Evolutionary conservation across 148 eudicot species (phyloP).

Genomic region (Agrostemma githago): DNA sequence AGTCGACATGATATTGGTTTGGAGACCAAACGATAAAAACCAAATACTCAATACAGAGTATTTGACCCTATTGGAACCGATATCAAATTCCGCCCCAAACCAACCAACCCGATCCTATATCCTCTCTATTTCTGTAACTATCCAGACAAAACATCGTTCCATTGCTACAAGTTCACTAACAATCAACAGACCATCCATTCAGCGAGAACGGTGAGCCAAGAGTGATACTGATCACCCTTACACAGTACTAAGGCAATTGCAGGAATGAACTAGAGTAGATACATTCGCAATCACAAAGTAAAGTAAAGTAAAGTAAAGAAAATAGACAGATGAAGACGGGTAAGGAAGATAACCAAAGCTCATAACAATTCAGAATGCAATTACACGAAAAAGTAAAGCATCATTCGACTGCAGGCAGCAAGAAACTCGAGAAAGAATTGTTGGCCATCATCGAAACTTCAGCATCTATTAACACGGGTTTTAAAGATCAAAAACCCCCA

Average conservation of each 20-base stretch:
- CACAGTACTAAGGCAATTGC: background rate
- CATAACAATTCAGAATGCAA: too few relatives aligned
- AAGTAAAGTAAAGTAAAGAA: too few relatives aligned
- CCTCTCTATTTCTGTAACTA: background rate
- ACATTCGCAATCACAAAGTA: background rate
- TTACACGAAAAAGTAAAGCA: too few relatives aligned
- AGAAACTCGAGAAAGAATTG: background rate
- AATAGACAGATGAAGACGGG: background rate
- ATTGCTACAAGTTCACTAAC: background rate
- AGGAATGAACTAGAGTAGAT: background rate
- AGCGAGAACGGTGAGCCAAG: background rate
- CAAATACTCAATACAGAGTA: too few relatives aligned
- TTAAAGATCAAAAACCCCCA: background rate
- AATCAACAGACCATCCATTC: background rate
- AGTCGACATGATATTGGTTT: too few relatives aligned
- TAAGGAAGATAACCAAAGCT: background rate
- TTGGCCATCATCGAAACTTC: background rate
- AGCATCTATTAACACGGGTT: background rate
- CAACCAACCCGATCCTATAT: background rate
- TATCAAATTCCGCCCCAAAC: too few relatives aligned
- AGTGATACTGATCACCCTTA: background rate
- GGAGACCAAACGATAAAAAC: background rate
- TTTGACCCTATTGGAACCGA: too few relatives aligned
- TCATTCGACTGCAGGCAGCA: background rate
- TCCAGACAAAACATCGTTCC: background rate